These are phyloP conservation scores for Eutrema heterophyllum DNA, from an alignment of 345 rosid genomes.

Conservation along the genomic window DNA sequence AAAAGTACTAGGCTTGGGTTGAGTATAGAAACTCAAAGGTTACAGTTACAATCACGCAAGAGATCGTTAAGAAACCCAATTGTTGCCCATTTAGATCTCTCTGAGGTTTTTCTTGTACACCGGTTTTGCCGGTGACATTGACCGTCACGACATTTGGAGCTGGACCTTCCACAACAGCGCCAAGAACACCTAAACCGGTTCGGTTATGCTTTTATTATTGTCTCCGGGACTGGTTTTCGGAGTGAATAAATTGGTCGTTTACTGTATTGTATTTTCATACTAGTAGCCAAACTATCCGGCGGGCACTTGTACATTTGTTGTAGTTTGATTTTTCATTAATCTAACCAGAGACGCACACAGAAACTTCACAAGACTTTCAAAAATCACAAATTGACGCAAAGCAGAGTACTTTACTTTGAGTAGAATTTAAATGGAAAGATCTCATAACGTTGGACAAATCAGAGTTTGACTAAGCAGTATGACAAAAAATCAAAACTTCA, in stretches of 20 bases:
- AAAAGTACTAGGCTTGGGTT: constrained; percentile 13
- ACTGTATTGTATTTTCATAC: neutral
- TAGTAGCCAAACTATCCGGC: neutral
- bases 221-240: neutral
- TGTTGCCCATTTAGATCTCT: constrained; percentile 1
- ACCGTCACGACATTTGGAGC: constrained; percentile 5
- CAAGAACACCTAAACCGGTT: neutral
- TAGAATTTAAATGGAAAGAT: neutral
- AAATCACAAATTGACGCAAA: neutral
- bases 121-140: neutral
- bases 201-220: neutral
- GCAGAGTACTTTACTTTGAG: neutral
- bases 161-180: constrained; percentile 17
- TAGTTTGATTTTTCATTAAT: neutral
- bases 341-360: neutral
- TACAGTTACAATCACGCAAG: neutral
- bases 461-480: neutral
- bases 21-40: neutral
- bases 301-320: neutral
- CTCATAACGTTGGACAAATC: neutral
- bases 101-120: neutral
- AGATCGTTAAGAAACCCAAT: neutral
- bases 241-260: neutral
- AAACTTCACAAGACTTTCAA: neutral
- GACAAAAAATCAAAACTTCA: constrained; percentile 40